phyloP scores from a whole-genome alignment of 768 basidiomycete genomes.

The Termitomyces sp. region DNA sequence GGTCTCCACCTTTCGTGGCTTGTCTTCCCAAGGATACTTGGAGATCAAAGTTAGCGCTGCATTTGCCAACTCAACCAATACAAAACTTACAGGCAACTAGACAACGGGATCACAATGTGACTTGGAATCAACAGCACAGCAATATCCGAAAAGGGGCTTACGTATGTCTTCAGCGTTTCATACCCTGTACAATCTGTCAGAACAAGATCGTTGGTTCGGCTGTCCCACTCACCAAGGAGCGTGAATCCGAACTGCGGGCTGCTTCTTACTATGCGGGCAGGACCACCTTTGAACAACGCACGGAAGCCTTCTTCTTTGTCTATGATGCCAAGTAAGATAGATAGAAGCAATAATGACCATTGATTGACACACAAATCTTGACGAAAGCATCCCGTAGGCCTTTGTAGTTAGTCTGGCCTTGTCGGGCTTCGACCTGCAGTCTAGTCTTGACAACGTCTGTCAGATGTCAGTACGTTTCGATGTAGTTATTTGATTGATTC shows the following conservation, averaged over 20 bases:
- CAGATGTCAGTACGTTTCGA: conserved; percentile 10
- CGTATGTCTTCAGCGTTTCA: conserved; percentile 40
- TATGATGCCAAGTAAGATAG: conserved; percentile 24
- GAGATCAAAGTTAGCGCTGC: conserved; percentile 8
- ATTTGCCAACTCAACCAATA: conserved; percentile 17
- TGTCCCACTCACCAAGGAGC: conserved; percentile 46
- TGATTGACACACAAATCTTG: conserved; percentile 67
- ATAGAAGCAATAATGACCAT: not conserved
- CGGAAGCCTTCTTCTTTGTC: conserved; percentile 86
- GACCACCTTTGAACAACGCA: conserved; percentile 90
- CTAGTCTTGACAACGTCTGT: conserved; percentile 96
- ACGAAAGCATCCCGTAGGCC: conserved; percentile 84
- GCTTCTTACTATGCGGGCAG: conserved; percentile 81
- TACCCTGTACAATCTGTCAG: conserved; percentile 26
- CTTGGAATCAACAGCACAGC: not conserved
- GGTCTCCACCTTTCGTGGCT: conserved; percentile 63
- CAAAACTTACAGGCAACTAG: conserved; percentile 43
- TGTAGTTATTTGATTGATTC: conserved; percentile 16
- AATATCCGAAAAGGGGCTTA: conserved; percentile 22
- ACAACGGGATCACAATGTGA: conserved; percentile 14
- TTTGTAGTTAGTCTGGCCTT: conserved; percentile 89
- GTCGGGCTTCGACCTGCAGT: conserved; percentile 86
- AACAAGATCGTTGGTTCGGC: conserved; percentile 3
- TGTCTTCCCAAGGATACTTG: conserved; percentile 80
- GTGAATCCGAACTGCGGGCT: conserved; percentile 96